A percentile compares a stretch with the other conserved stretches of the same genome.
Conservation (phyloP, 305 asterid genomes). For the Stenogyne calaminthoides region DNA sequence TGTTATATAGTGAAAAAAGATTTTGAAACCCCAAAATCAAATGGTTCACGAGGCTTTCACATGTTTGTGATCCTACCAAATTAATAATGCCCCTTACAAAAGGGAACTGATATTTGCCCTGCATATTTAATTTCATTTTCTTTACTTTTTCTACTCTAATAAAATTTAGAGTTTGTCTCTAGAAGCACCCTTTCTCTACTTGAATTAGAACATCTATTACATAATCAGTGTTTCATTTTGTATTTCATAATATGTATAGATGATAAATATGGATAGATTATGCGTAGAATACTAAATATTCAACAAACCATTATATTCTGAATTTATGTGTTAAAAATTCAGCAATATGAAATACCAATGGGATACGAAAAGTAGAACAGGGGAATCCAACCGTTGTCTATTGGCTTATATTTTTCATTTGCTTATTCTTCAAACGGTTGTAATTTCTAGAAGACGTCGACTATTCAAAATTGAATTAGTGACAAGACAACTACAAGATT, state of each 20-base stretch:
- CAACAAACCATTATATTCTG: too few species aligned
- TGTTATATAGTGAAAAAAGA: background rate
- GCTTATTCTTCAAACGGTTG: conserved; percentile 18
- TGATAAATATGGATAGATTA: too few species aligned
- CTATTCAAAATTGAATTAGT: background rate
- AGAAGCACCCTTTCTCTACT: background rate
- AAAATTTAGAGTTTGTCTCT: background rate
- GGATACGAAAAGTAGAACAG: too few species aligned
- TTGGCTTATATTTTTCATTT: background rate
- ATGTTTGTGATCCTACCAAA: background rate
- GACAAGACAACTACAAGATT: conserved; percentile 18
- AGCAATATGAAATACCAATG: too few species aligned
- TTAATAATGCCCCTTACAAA: conserved; percentile 13
- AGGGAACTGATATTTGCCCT: conserved; percentile 25
- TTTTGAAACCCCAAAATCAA: background rate
- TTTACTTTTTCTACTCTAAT: background rate
- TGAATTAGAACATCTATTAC: too few species aligned
- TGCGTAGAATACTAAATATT: too few species aligned
- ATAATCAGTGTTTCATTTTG: too few species aligned
- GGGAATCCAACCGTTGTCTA: too few species aligned
- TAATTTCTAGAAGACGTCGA: conserved; percentile 32
- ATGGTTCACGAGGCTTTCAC: background rate
- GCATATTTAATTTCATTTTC: background rate
- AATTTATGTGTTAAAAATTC: too few species aligned
- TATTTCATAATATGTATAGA: too few species aligned